These are phyloP conservation scores for Cupressus sempervirens DNA, from an alignment of 75 land plant genomes.

Conservation along the genomic window DNA sequence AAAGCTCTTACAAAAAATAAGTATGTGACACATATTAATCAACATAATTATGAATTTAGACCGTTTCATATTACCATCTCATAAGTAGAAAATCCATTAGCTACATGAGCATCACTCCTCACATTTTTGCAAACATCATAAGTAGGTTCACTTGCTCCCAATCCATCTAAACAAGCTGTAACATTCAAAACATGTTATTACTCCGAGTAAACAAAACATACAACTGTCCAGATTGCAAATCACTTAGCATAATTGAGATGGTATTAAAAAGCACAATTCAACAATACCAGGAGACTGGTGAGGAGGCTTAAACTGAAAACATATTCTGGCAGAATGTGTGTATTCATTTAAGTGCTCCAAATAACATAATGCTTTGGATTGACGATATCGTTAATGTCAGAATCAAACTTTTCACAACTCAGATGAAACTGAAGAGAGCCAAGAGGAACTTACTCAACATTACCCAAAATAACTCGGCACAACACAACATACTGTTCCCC, in stretches of 20 bases:
- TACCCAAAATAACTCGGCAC: too few species aligned
- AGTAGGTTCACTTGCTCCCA: neutral
- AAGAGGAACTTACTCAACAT: too few species aligned
- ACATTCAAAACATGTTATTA: neutral
- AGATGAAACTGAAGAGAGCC: too few species aligned
- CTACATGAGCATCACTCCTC: too few species aligned
- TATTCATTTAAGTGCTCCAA: conserved; percentile 55
- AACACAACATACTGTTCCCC: too few species aligned
- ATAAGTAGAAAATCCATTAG: too few species aligned
- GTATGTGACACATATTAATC: too few species aligned
- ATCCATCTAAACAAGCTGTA: neutral
- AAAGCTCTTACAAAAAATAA: too few species aligned
- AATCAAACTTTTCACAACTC: conserved; percentile 44
- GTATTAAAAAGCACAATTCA: neutral
- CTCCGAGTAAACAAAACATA: neutral
- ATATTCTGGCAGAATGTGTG: conserved; percentile 52
- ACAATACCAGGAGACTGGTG: conserved; percentile 7
- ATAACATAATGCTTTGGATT: conserved; percentile 44
- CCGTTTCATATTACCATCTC: too few species aligned
- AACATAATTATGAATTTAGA: too few species aligned
- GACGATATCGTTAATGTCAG: conserved; percentile 44
- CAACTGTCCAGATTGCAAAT: neutral
- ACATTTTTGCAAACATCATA: neutral
- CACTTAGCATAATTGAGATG: too few species aligned
- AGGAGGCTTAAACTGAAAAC: conserved; percentile 45